Percentiles rank a stretch among this genome's conserved stretches.
Conservation (phyloP, 2,329 filamentous ascomycete genomes). For the Shiraia sp. region DNA sequence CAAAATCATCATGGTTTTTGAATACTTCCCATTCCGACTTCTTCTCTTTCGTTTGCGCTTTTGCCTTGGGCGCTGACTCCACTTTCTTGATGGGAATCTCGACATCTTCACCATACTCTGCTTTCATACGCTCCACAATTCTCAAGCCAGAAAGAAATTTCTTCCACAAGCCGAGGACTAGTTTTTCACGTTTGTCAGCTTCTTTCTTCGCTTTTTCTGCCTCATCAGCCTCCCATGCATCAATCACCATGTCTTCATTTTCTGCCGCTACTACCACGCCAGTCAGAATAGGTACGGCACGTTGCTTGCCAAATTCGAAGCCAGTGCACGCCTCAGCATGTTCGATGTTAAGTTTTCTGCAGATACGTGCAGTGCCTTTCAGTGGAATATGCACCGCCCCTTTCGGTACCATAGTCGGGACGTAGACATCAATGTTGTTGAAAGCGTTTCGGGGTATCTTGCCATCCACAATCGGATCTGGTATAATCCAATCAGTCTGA, state of each 20-base stretch:
- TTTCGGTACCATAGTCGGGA: conserved; percentile 84
- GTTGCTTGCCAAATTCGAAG: conserved; percentile 94
- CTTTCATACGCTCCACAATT: conserved; percentile 59
- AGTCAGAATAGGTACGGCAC: conserved; percentile 88
- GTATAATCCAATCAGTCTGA: conserved; percentile 96
- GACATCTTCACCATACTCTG: conserved; percentile 37
- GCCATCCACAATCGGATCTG: conserved; percentile 80
- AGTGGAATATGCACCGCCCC: conserved; percentile 85
- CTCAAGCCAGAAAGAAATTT: conserved; percentile 85
- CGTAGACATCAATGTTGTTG: conserved; percentile 96
- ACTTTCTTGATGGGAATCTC: conserved; percentile 68
- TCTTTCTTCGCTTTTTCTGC: conserved; percentile 76
- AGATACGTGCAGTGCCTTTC: conserved; percentile 76
- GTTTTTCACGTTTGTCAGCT: conserved; percentile 78
- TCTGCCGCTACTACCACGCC: conserved; percentile 88
- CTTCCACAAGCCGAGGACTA: conserved; percentile 76
- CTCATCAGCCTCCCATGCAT: conserved; percentile 73
- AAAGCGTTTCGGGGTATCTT: conserved; percentile 92
- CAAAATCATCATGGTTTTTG: conserved; percentile 37
- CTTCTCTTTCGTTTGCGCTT: conserved; percentile 60
- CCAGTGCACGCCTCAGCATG: conserved; percentile 93
- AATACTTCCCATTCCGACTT: conserved; percentile 47
- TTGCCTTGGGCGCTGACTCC: conserved; percentile 41
- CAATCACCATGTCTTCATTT: conserved; percentile 72
- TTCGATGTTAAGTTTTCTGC: conserved; percentile 81